Evolutionary conservation across 108 stramenopile species (phyloP).

Genomic region (Chaetoceros muelleri): DNA sequence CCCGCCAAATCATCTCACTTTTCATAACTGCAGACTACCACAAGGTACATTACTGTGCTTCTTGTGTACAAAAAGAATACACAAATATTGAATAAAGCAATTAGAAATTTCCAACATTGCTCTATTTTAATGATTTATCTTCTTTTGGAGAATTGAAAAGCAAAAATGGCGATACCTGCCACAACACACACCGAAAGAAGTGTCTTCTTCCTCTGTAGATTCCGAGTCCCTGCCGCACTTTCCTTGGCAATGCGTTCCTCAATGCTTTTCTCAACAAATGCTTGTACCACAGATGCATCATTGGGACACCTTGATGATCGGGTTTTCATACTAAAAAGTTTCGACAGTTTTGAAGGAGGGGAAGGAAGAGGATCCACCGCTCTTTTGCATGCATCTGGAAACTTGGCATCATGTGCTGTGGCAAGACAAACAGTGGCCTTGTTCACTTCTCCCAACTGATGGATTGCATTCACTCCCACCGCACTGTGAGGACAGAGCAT

Average conservation of each 20-base stretch:
- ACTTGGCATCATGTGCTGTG: slow-evolving; percentile 97
- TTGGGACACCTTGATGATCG: slow-evolving; percentile 68
- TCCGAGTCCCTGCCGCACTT: background rate
- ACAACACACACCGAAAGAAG: background rate
- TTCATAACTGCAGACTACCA: no score
- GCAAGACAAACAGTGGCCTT: slow-evolving; percentile 79
- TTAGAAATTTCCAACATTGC: no score
- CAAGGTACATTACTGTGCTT: no score
- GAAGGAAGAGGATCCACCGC: slow-evolving; percentile 69
- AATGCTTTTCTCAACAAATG: slow-evolving; percentile 61
- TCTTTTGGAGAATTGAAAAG: background rate
- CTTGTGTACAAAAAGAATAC: no score
- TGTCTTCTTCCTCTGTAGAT: background rate
- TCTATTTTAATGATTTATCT: background rate
- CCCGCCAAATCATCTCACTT: no score
- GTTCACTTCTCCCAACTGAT: slow-evolving; percentile 48
- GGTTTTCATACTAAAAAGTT: slow-evolving; percentile 45
- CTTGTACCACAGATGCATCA: slow-evolving; percentile 66
- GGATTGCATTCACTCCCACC: slow-evolving; percentile 86
- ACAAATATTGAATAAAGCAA: no score
- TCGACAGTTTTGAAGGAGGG: slow-evolving; percentile 50
- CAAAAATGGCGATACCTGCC: background rate
- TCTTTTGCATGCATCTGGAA: slow-evolving; percentile 75
- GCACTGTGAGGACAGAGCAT: slow-evolving; percentile 96
- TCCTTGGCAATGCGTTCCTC: slow-evolving; percentile 30